Conservation (phyloP, 78 protist genomes). For the Pelomyxa schiedti region DNA sequence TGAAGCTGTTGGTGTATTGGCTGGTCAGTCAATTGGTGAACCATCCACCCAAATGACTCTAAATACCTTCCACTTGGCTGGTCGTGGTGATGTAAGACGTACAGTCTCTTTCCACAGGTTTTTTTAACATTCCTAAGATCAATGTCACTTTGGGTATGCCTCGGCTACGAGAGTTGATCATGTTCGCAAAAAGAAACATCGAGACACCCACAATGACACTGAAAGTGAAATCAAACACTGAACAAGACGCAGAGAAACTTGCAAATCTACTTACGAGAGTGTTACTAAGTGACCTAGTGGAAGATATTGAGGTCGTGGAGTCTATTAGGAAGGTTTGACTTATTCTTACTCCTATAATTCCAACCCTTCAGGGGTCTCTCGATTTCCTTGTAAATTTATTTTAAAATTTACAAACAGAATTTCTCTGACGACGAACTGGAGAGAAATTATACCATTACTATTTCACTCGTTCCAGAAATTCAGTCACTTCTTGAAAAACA, state of each 20-base stretch:
- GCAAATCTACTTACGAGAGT: constrained; percentile 33
- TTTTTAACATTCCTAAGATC: no score
- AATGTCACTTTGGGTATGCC: constrained; percentile 95
- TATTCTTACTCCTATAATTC: no score
- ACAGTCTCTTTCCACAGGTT: no score
- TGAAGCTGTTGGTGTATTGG: constrained; percentile 88
- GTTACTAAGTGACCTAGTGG: constrained; percentile 22
- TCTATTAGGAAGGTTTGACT: background rate
- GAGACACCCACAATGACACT: constrained; percentile 54
- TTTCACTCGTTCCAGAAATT: no score
- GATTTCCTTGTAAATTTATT: no score
- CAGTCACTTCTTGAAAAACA: no score
- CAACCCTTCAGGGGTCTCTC: no score
- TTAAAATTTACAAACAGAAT: no score
- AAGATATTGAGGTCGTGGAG: constrained; percentile 25
- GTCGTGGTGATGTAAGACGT: constrained; percentile 72
- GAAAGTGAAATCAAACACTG: constrained; percentile 4
- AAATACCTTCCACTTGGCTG: constrained; percentile 94
- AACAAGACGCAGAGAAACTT: constrained; percentile 21
- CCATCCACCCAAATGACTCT: constrained; percentile 98
- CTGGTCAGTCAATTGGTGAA: constrained; percentile 96
- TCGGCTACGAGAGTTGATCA: constrained; percentile 82
- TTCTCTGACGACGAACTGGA: no score
- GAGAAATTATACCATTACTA: no score
- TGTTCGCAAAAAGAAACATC: constrained; percentile 61